A percentile compares a stretch with the other conserved stretches of the same genome.
Conservation (phyloP, 2,329 filamentous ascomycete genomes). For the Hypoxylon sp. region DNA sequence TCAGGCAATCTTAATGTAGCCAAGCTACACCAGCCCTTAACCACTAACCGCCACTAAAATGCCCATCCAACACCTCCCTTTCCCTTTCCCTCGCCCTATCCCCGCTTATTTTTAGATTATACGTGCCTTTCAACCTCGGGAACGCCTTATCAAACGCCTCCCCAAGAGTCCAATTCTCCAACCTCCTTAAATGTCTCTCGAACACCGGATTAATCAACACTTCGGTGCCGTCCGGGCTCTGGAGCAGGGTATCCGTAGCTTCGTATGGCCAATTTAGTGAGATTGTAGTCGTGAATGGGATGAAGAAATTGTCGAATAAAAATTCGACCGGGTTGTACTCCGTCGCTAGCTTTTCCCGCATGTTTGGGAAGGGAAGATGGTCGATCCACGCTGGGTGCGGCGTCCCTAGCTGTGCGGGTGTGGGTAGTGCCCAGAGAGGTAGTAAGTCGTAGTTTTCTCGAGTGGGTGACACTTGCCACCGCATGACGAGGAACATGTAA, state of each 20-base stretch:
- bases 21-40: not conserved
- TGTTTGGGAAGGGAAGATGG: constrained; percentile 82
- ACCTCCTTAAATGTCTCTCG: constrained; percentile 80
- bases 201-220: constrained; percentile 89
- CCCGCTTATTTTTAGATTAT: constrained; percentile 54
- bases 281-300: constrained; percentile 83
- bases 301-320: constrained; percentile 85
- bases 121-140: constrained; percentile 68
- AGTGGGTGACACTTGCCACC: constrained; percentile 86
- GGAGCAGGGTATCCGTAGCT: constrained; percentile 76
- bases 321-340: constrained; percentile 62
- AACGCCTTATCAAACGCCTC: constrained; percentile 76
- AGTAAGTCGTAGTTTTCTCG: constrained; percentile 83
- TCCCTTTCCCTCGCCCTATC: constrained; percentile 9
- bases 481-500: constrained; percentile 88
- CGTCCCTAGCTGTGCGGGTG: constrained; percentile 74
- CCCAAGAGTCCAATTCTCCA: constrained; percentile 87
- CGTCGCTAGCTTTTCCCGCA: constrained; percentile 70
- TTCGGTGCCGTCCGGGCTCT: constrained; percentile 71
- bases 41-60: constrained; percentile 28
- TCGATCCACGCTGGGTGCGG: constrained; percentile 87
- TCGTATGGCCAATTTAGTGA: constrained; percentile 89
- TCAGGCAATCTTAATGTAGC: not conserved
- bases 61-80: constrained; percentile 11
- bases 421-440: constrained; percentile 79